These are phyloP conservation scores for Lodderomyces jiufengensis DNA, from an alignment of 1,139 yeast genomes.

Conservation along the genomic window DNA sequence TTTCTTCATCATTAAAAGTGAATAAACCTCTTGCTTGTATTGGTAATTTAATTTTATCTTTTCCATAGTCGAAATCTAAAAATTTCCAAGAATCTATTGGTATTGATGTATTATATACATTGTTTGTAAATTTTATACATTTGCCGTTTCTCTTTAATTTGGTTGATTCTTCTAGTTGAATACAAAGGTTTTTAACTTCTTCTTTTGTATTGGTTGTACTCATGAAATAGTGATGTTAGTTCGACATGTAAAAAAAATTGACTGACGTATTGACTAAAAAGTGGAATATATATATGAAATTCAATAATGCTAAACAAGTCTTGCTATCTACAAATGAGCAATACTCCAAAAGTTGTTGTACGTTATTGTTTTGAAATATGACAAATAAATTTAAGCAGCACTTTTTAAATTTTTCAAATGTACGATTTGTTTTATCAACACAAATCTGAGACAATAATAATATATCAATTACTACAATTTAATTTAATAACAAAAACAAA, in stretches of 20 bases:
- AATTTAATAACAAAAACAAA: neutral
- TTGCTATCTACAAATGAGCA: no score
- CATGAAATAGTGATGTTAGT: neutral
- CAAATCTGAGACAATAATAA: no score
- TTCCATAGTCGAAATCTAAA: slow-evolving; percentile 83
- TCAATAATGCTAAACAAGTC: no score
- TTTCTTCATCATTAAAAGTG: slow-evolving; percentile 45
- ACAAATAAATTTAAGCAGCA: no score
- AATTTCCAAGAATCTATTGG: slow-evolving; percentile 66
- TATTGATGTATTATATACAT: slow-evolving; percentile 11
- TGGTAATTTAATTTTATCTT: slow-evolving; percentile 51
- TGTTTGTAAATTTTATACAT: slow-evolving; percentile 20
- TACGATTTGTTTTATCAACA: no score
- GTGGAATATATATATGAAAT: no score
- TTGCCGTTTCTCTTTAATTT: slow-evolving; percentile 22
- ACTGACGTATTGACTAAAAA: no score
- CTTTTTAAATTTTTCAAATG: no score
- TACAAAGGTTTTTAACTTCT: slow-evolving; percentile 14
- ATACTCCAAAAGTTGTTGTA: no score
- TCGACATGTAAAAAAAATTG: neutral
- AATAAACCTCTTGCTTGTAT: slow-evolving; percentile 83
- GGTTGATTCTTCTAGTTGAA: slow-evolving; percentile 17
- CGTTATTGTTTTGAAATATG: no score
- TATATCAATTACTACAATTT: no score
- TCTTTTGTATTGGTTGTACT: slow-evolving; percentile 11